Evolutionary conservation across 768 basidiomycete genomes (phyloP).

Genomic region (Porphyrellus cyaneotinctus): DNA sequence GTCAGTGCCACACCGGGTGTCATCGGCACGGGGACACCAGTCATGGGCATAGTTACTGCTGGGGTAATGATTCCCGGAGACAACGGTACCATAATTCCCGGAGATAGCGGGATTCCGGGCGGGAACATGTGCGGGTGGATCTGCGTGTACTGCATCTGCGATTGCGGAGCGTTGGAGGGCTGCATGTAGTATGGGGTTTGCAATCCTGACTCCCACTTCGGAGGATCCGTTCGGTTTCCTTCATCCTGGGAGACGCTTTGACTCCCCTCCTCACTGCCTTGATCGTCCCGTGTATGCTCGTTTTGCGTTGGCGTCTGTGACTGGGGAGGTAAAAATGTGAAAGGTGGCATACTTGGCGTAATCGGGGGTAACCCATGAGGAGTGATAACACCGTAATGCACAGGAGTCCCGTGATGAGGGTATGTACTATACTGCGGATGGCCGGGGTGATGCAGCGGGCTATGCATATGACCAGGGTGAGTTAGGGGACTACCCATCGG

Average conservation of each 20-base stretch:
- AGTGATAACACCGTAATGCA: slow-evolving; percentile 45
- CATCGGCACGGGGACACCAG: slow-evolving; percentile 22
- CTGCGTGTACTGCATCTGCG: slow-evolving; percentile 23
- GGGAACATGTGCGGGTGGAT: slow-evolving; percentile 27
- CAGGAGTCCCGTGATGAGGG: slow-evolving; percentile 16
- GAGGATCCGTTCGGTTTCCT: slow-evolving; percentile 1
- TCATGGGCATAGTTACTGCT: slow-evolving; percentile 18
- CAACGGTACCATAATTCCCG: slow-evolving; percentile 27
- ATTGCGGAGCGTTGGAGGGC: slow-evolving; percentile 13
- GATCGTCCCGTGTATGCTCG: slow-evolving; percentile 3
- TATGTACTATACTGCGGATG: slow-evolving; percentile 30
- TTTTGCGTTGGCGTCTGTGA: slow-evolving; percentile 24
- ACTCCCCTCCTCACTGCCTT: not conserved
- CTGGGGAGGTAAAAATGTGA: slow-evolving; percentile 69
- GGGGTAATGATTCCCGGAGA: slow-evolving; percentile 24
- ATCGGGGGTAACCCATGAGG: slow-evolving; percentile 87
- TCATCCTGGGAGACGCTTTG: slow-evolving; percentile 3
- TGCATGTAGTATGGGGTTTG: slow-evolving; percentile 13
- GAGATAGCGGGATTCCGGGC: slow-evolving; percentile 30
- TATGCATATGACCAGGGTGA: slow-evolving; percentile 32
- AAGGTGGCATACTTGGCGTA: slow-evolving; percentile 97
- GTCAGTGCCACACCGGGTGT: slow-evolving; percentile 35
- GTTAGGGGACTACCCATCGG: slow-evolving; percentile 31
- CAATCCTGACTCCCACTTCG: slow-evolving; percentile 4
- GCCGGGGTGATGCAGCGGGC: slow-evolving; percentile 29